These are phyloP conservation scores for Calocera viscosa DNA, from an alignment of 768 basidiomycete genomes.

Conservation along the genomic window DNA sequence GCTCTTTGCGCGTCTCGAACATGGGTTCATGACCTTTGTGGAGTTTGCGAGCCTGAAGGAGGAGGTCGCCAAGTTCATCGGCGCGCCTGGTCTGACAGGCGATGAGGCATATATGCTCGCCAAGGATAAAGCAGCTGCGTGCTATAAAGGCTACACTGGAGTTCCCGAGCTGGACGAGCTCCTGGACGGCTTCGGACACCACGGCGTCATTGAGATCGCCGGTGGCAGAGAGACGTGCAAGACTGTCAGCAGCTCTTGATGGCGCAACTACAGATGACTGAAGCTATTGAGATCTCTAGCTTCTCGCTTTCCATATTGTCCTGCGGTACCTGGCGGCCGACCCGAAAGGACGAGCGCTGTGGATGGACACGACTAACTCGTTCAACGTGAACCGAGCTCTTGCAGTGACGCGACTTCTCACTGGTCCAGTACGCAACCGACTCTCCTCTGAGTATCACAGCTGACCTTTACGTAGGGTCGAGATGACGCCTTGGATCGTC, in stretches of 20 bases:
- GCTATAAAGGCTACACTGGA: constrained; percentile 29
- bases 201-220: constrained; percentile 53
- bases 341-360: constrained; percentile 36
- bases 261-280: background rate
- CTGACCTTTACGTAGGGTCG: constrained; percentile 19
- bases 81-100: constrained; percentile 33
- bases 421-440: constrained; percentile 16
- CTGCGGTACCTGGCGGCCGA: constrained; percentile 39
- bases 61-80: constrained; percentile 32
- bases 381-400: constrained; percentile 43
- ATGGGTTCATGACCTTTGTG: constrained; percentile 36
- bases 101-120: constrained; percentile 22
- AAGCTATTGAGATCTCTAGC: constrained; percentile 30
- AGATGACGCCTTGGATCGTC: constrained; percentile 37
- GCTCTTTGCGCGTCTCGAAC: constrained; percentile 28
- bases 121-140: constrained; percentile 20
- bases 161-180: constrained; percentile 41
- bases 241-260: constrained; percentile 39
- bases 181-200: constrained; percentile 37
- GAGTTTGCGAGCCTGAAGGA: constrained; percentile 36
- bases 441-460: constrained; percentile 6
- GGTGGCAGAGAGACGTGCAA: constrained; percentile 56
- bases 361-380: constrained; percentile 63
- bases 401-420: constrained; percentile 25
- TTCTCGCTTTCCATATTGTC: constrained; percentile 46